Conservation (phyloP, 768 basidiomycete genomes). For the Suillus subalutaceus region DNA sequence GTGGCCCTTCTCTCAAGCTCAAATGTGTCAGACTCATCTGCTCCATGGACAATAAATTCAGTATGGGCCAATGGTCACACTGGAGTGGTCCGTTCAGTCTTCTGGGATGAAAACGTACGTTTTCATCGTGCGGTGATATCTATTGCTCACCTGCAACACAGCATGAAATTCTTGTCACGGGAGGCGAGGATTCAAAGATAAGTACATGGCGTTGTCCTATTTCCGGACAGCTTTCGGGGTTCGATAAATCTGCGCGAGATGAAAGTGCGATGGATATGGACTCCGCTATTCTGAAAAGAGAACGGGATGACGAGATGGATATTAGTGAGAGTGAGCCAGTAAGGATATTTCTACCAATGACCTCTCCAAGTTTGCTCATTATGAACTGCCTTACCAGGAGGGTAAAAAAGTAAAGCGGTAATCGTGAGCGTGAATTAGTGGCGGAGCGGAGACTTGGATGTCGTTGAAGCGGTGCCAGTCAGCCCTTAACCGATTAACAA, state of each 20-base stretch:
- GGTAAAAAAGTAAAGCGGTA: slow-evolving; percentile 26
- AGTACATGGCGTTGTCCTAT: slow-evolving; percentile 41
- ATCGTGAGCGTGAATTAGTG: neutral
- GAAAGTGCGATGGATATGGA: slow-evolving; percentile 20
- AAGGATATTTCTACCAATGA: slow-evolving; percentile 8
- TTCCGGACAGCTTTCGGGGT: neutral
- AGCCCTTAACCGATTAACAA: neutral
- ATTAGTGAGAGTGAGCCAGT: slow-evolving; percentile 18
- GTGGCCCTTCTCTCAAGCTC: slow-evolving; percentile 53
- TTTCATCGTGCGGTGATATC: neutral
- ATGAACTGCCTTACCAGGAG: slow-evolving; percentile 15
- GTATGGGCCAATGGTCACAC: slow-evolving; percentile 58
- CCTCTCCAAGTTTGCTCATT: neutral
- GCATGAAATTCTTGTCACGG: slow-evolving; percentile 47
- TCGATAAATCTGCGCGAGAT: slow-evolving; percentile 2
- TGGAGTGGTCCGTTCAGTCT: slow-evolving; percentile 57
- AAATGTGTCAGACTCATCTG: slow-evolving; percentile 37
- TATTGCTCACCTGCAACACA: slow-evolving; percentile 20
- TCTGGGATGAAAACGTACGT: slow-evolving; percentile 58
- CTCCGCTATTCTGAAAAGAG: slow-evolving; percentile 23
- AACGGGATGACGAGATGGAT: slow-evolving; percentile 24
- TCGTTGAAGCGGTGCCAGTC: neutral
- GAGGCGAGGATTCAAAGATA: slow-evolving; percentile 54
- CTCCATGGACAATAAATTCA: slow-evolving; percentile 53
- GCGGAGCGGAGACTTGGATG: neutral